These are phyloP conservation scores for Nothophytophthora sp. DNA, from an alignment of 352 stramenopile species.

Conservation along the genomic window DNA sequence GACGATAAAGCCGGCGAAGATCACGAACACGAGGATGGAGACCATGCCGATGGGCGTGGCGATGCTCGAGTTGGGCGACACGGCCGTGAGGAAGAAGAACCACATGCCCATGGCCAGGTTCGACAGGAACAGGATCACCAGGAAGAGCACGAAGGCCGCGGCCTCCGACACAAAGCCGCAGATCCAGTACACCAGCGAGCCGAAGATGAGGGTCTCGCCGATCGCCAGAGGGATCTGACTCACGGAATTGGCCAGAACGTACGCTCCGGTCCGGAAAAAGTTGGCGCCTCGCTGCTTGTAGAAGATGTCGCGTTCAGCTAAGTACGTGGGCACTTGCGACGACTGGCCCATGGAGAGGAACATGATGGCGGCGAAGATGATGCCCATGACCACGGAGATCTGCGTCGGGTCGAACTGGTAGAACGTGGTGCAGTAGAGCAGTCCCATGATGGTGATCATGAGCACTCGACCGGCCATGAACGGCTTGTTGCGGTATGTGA, in stretches of 20 bases:
- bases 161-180: slow-evolving; percentile 31
- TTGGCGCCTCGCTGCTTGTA: slow-evolving; percentile 84
- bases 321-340: slow-evolving; percentile 62
- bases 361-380: slow-evolving; percentile 76
- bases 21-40: slow-evolving; percentile 37
- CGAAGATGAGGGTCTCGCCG: slow-evolving; percentile 76
- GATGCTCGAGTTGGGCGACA: slow-evolving; percentile 21
- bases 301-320: slow-evolving; percentile 62
- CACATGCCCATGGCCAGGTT: slow-evolving; percentile 34
- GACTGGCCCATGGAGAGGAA: slow-evolving; percentile 76
- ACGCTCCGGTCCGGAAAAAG: slow-evolving; percentile 56
- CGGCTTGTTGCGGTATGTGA: slow-evolving; percentile 55
- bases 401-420: slow-evolving; percentile 40
- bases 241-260: slow-evolving; percentile 48
- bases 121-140: slow-evolving; percentile 20
- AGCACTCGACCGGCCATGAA: slow-evolving; percentile 34
- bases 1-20: slow-evolving; percentile 53
- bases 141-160: slow-evolving; percentile 26
- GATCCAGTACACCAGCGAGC: slow-evolving; percentile 76
- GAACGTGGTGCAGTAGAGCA: slow-evolving; percentile 46
- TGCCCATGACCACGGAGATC: slow-evolving; percentile 49
- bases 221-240: slow-evolving; percentile 24
- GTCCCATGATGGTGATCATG: slow-evolving; percentile 45
- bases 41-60: slow-evolving; percentile 41
- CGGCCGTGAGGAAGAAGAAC: slow-evolving; percentile 26